Conservation (phyloP, 306 rosid species). For the Casuarina cunninghamiana region DNA sequence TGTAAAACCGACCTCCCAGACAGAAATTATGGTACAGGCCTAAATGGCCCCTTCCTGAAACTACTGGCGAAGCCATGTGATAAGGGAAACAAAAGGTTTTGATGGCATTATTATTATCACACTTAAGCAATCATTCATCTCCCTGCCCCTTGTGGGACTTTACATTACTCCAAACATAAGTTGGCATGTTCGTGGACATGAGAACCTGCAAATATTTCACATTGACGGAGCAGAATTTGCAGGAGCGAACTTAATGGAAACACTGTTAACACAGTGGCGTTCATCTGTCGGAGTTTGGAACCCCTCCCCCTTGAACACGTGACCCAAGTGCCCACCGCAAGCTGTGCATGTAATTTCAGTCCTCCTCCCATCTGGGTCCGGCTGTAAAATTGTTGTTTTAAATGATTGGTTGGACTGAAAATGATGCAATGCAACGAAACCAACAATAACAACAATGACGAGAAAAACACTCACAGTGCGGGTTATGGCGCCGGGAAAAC, state of each 20-base stretch:
- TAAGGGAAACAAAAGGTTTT: background rate
- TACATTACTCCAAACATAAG: background rate
- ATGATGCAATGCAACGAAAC: background rate
- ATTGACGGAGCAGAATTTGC: conserved; percentile 12
- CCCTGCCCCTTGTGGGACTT: background rate
- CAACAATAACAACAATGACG: background rate
- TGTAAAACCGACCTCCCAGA: background rate
- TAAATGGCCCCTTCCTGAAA: background rate
- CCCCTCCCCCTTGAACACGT: conserved; percentile 84
- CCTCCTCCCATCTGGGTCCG: conserved; percentile 86
- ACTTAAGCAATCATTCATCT: background rate
- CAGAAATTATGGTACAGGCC: background rate
- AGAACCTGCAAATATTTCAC: conserved; percentile 27
- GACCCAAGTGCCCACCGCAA: conserved; percentile 81
- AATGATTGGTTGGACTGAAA: background rate
- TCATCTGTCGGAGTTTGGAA: conserved; percentile 73
- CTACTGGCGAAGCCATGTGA: background rate
- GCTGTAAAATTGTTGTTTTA: conserved; percentile 40
- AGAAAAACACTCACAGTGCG: conserved; percentile 51
- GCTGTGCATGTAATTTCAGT: conserved; percentile 90
- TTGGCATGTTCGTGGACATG: background rate
- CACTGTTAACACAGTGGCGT: conserved; percentile 88
- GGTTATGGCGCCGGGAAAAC: conserved; percentile 81
- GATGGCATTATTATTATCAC: background rate
- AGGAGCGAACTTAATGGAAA: conserved; percentile 40